Conservation (phyloP, 352 stramenopile species). For the Blastocystis sp. region DNA sequence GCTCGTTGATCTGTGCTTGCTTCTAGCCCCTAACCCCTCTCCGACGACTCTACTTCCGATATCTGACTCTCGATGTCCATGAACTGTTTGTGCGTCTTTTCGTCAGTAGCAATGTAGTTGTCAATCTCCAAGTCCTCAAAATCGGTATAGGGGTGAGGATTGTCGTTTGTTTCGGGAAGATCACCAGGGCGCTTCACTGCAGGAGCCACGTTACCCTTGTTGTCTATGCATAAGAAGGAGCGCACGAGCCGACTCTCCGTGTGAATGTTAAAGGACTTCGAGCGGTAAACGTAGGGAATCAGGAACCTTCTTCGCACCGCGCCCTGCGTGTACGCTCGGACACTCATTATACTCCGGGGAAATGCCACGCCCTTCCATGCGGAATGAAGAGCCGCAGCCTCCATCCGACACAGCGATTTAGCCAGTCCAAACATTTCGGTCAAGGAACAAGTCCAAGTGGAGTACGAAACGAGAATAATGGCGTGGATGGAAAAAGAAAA, state of each 20-base stretch:
- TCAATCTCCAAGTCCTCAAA: slow-evolving; percentile 66
- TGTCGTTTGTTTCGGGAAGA: slow-evolving; percentile 56
- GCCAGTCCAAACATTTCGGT: slow-evolving; percentile 19
- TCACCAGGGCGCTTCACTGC: slow-evolving; percentile 35
- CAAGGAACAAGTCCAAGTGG: background rate
- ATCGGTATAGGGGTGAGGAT: slow-evolving; percentile 56
- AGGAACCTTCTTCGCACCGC: slow-evolving; percentile 31
- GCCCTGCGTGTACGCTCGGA: slow-evolving; percentile 43
- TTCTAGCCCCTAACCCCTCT: slow-evolving; percentile 1
- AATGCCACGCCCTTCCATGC: background rate
- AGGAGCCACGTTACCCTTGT: background rate
- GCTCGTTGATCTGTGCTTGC: slow-evolving; percentile 45
- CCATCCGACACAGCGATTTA: background rate
- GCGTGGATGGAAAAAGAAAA: background rate
- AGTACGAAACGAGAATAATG: background rate
- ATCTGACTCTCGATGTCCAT: slow-evolving; percentile 68
- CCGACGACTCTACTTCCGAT: background rate
- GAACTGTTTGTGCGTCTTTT: slow-evolving; percentile 65
- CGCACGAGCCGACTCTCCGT: background rate
- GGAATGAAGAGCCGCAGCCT: background rate
- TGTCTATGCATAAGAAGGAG: background rate
- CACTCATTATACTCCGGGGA: background rate
- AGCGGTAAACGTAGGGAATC: slow-evolving; percentile 48
- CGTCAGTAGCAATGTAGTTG: slow-evolving; percentile 62
- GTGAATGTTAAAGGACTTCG: slow-evolving; percentile 52